Conservation (phyloP, 805 yeast genomes). For the Candida methanosorbosa region DNA sequence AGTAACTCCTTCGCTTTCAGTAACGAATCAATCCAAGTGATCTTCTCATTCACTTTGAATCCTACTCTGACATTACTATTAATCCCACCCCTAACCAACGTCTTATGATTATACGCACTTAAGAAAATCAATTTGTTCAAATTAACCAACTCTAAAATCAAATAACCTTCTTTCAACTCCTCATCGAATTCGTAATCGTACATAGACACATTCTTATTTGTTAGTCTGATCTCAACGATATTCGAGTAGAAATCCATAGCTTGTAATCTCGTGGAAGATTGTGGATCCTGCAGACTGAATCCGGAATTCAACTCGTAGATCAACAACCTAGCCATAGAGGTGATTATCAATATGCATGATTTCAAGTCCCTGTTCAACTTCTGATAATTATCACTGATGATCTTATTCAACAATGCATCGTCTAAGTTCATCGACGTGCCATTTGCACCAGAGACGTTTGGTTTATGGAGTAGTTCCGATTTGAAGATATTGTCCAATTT, state of each 20-base stretch:
- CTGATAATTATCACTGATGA: constrained; percentile 22
- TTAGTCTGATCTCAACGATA: constrained; percentile 31
- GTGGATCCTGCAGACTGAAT: constrained; percentile 22
- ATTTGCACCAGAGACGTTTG: background rate
- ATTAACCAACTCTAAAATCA: constrained; percentile 53
- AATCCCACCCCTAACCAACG: constrained; percentile 22
- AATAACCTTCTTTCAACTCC: constrained; percentile 45
- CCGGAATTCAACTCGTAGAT: constrained; percentile 25
- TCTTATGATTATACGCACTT: constrained; percentile 29
- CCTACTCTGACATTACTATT: constrained; percentile 23
- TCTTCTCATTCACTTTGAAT: constrained; percentile 36
- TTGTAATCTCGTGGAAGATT: constrained; percentile 25
- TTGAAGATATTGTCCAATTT: constrained; percentile 24
- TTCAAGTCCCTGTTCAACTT: constrained; percentile 21
- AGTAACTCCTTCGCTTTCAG: constrained; percentile 55
- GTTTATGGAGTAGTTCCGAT: constrained; percentile 23
- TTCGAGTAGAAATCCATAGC: constrained; percentile 31
- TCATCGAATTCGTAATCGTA: constrained; percentile 75
- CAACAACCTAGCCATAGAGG: constrained; percentile 25
- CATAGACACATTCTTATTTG: constrained; percentile 55
- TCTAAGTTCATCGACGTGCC: constrained; percentile 20
- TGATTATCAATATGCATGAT: constrained; percentile 25
- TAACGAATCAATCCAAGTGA: constrained; percentile 65
- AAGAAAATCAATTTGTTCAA: constrained; percentile 52
- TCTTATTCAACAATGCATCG: constrained; percentile 19